These are phyloP conservation scores for Candida nemodendra DNA, from an alignment of 805 yeast species.

Conservation along the genomic window DNA sequence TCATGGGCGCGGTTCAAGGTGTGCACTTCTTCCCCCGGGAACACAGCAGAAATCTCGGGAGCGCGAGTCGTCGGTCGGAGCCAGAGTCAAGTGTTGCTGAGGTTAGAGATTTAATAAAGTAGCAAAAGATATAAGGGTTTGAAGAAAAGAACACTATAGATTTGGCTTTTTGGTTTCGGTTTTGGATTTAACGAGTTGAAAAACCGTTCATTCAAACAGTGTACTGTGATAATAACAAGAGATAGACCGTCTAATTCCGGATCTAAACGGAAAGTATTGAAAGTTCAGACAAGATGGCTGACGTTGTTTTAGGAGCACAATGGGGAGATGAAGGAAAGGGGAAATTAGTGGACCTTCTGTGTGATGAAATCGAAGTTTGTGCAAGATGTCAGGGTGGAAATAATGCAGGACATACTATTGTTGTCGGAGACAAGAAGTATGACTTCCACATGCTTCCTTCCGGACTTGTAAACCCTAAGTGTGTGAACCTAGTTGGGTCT, in stretches of 20 bases:
- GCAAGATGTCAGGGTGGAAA: slow-evolving; percentile 99
- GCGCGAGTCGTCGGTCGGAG: no score
- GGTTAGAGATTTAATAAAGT: no score
- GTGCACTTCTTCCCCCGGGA: no score
- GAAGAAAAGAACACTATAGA: no score
- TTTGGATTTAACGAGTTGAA: slow-evolving; percentile 20
- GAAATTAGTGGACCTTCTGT: slow-evolving; percentile 89
- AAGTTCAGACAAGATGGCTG: slow-evolving; percentile 60
- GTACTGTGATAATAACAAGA: no score
- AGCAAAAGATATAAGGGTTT: no score
- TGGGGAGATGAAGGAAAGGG: slow-evolving; percentile 99
- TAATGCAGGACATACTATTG: slow-evolving; percentile 99
- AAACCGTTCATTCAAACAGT: slow-evolving; percentile 13
- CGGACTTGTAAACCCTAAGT: slow-evolving; percentile 92
- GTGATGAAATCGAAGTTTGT: slow-evolving; percentile 94
- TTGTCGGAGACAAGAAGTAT: slow-evolving; percentile 81
- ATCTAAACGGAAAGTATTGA: no score
- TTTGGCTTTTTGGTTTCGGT: slow-evolving; percentile 1
- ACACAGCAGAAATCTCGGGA: no score
- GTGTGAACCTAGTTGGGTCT: slow-evolving; percentile 86
- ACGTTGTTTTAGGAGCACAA: slow-evolving; percentile 96
- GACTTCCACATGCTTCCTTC: slow-evolving; percentile 99
- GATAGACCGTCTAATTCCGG: no score
- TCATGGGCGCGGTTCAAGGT: no score
- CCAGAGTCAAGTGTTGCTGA: no score